These are phyloP conservation scores for Mesembryanthemum crystallinum DNA, from an alignment of 148 eudicot genomes.

Conservation along the genomic window DNA sequence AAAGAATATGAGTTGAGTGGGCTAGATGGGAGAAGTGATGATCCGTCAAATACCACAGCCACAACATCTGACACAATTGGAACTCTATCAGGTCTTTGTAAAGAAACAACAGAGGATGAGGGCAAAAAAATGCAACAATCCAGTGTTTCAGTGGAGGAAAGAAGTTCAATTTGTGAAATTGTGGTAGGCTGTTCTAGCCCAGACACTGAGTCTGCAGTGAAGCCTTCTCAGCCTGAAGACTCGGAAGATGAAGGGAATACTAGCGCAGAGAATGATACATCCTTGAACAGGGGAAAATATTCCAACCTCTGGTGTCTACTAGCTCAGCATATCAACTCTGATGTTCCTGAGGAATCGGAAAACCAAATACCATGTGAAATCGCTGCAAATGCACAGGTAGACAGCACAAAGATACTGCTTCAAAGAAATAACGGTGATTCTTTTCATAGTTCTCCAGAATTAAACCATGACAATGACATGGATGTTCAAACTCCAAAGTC, in stretches of 20 bases:
- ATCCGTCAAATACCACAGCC: constrained; percentile 9
- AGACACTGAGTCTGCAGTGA: neutral
- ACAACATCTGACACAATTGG: constrained; percentile 7
- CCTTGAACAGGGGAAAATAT: constrained; percentile 36
- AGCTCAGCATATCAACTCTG: constrained; percentile 66
- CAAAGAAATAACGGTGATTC: constrained; percentile 14
- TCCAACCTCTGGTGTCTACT: constrained; percentile 70
- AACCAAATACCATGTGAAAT: constrained; percentile 10
- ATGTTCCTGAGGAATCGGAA: constrained; percentile 39
- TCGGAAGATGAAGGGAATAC: constrained; percentile 18
- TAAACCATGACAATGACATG: constrained; percentile 20
- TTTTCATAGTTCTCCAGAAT: constrained; percentile 6
- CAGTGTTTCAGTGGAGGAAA: neutral
- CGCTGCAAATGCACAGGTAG: constrained; percentile 26
- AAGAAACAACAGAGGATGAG: constrained; percentile 11
- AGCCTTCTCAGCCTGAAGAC: constrained; percentile 12
- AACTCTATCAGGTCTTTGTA: constrained; percentile 12
- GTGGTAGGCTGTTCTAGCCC: neutral
- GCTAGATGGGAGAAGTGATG: constrained; percentile 11
- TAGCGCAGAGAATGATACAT: neutral
- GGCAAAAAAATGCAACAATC: neutral
- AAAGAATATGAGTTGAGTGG: constrained; percentile 12
- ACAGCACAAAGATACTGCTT: constrained; percentile 11
- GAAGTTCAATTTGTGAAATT: neutral
- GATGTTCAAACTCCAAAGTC: constrained; percentile 31